Evolutionary conservation across 1,284 basidiomycete species (phyloP), one percentile per base, ranked within the genome.

Genomic region (Somion occarium): DNA sequence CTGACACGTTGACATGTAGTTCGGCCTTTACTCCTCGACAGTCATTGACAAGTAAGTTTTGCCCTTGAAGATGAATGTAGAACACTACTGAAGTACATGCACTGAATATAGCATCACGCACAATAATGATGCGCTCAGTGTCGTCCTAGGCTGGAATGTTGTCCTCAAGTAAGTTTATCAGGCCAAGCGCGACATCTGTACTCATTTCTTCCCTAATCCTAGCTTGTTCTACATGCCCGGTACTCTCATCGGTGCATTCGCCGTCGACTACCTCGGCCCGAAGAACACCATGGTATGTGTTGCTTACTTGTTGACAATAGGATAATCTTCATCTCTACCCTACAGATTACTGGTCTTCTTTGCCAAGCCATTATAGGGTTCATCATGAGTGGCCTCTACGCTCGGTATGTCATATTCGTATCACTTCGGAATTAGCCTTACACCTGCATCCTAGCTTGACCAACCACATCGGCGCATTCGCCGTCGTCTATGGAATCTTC

Each of bases 401-500:
- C 59, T 25, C 68, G 72, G 69, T 82, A 57, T 45, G 74, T 55
- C 15, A 27, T n/a, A 15, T 15, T 34, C 30, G 30, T 34, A 7
- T 15, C 15, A 34, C 7, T 34, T 34, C 7, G 7, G 30, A 34
- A 15, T 34, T 34, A 7, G 7, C 9, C 19, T 26, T 24, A 9
- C 20, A 11, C 55, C n/a, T 41, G 30, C 46, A 42, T 44, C 24
- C 44, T 27, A 79, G 75, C 25, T 69, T 89, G 51, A 78, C 78
- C 5, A 63, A 75, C 3, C 75, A 88, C 56, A 78, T 93, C 51
- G 90, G 75, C 13, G 92, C 80, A 19, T 96, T 94, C 55, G 89
- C 90, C 38, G 85, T 93, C 41, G 72, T 97, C 7, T 97, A 96
- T 61, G 93, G 94, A 7, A 82, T 97, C 49, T 98, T 97, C 79